Evolutionary conservation across 176 grass and related monocot genomes (phyloP), one percentile per base, ranked within the genome.

Genomic region (Carex parvula): DNA sequence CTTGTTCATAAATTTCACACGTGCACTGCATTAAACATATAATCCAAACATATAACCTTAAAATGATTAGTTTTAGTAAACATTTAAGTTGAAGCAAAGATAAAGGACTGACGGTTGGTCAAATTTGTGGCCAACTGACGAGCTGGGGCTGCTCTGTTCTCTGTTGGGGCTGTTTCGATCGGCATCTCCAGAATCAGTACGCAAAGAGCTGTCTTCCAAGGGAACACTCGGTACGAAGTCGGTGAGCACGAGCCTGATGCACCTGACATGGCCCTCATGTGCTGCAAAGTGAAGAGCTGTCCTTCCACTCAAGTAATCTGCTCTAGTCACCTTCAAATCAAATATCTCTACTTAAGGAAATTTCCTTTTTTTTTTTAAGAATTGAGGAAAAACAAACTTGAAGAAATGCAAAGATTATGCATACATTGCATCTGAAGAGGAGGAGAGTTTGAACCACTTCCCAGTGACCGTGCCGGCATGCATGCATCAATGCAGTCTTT

Each of bases 401-500:
- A 29, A 18, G 2, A 53, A 32, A 15, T 59, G 61, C 15, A 48
- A 37, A 84, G 13, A 81, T 26, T 54, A 84, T 16, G 41, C 14
- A 86, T 95, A 98, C 92, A 89, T 90, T 95, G 91, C 95, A 90
- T 89, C 78, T 89, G 86, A 91, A 98, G 70, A 98, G 86, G 60
- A 95, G 81, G 57, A 98, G 93, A 84, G 89, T 94, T 83, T 98
- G 95, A 70, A 93, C 89, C 86, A 93, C 95, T 85, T 98, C 95
- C 95, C 92, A 98, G 90, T 98, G 95, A 15, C 92, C 95, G 55
- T 98, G 87, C 11, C 91, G 87, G 66, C 92, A 94, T 2, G 95
- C 95, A 64, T 98, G 95, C 95, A 98, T 98, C 89, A 98, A 87
- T 3, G 95, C 88, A 20, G 92, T 98, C 95, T 98, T 91, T 56